phyloP scores from a whole-genome alignment of 129 eudicot species.

The Solidago caesia region DNA sequence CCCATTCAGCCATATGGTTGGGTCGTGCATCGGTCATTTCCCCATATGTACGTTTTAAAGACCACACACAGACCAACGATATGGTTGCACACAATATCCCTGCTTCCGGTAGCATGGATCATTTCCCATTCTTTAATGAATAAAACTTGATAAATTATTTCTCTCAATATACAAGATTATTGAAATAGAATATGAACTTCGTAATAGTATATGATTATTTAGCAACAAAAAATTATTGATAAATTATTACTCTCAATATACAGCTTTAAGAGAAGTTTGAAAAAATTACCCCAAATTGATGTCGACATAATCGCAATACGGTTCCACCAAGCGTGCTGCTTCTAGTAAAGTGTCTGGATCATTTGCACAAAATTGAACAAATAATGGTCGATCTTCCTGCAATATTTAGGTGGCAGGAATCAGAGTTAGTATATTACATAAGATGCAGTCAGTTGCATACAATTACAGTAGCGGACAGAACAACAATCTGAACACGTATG shows the following conservation, averaged over 20 bases:
- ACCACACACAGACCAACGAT: too few species aligned
- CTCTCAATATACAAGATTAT: not conserved
- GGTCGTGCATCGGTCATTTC: too few species aligned
- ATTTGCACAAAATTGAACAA: slow-evolving; percentile 17
- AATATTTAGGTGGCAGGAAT: not conserved
- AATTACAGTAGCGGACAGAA: not conserved
- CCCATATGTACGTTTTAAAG: too few species aligned
- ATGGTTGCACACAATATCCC: too few species aligned
- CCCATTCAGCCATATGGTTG: too few species aligned
- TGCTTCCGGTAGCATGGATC: too few species aligned
- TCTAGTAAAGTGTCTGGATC: slow-evolving; percentile 8
- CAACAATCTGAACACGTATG: not conserved
- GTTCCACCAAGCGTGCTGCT: slow-evolving; percentile 2
- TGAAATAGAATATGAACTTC: not conserved
- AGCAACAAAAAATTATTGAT: not conserved
- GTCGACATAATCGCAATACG: slow-evolving; percentile 16
- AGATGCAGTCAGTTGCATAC: not conserved
- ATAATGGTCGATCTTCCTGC: slow-evolving; percentile 11
- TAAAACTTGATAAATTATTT: not conserved
- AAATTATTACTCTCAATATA: too few species aligned
- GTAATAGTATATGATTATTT: not conserved
- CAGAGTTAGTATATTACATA: not conserved
- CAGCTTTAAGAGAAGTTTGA: not conserved
- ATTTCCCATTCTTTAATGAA: too few species aligned
- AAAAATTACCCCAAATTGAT: slow-evolving; percentile 14